Evolutionary conservation across 2,329 filamentous ascomycete species (phyloP).

Genomic region (Aspergillus novofumigatus): DNA sequence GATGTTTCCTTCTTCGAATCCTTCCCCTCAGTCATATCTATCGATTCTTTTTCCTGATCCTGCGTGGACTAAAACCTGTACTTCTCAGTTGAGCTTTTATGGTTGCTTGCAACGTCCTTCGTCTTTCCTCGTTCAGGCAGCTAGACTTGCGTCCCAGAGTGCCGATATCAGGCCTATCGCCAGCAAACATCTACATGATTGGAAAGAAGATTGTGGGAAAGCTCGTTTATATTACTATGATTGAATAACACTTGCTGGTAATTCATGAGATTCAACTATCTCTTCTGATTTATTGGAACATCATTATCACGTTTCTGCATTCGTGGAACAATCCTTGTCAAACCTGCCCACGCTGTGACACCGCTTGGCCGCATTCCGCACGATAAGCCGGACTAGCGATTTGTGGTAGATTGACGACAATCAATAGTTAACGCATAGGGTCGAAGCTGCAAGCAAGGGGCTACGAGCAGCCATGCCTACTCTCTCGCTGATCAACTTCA

Average conservation of each 20-base stretch:
- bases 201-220: neutral
- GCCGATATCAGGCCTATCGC: neutral
- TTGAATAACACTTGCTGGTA: slow-evolving; percentile 37
- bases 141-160: neutral
- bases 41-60: neutral
- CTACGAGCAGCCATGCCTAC: slow-evolving; percentile 50
- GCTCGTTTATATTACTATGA: slow-evolving; percentile 22
- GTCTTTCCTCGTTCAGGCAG: neutral
- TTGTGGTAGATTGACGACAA: neutral
- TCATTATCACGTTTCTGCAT: neutral
- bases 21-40: neutral
- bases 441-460: neutral
- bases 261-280: slow-evolving; percentile 1
- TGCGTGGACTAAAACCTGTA: too few relatives aligned
- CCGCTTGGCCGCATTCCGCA: neutral
- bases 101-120: neutral
- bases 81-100: neutral
- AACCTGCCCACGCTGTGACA: neutral
- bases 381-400: neutral
- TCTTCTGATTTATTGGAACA: neutral
- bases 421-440: neutral
- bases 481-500: slow-evolving; percentile 70
- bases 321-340: neutral
- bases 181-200: neutral
- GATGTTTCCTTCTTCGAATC: neutral